Base-by-base conservation (phyloP, 2,329 filamentous ascomycete genomes). In the Alternaria rosae region DNA sequence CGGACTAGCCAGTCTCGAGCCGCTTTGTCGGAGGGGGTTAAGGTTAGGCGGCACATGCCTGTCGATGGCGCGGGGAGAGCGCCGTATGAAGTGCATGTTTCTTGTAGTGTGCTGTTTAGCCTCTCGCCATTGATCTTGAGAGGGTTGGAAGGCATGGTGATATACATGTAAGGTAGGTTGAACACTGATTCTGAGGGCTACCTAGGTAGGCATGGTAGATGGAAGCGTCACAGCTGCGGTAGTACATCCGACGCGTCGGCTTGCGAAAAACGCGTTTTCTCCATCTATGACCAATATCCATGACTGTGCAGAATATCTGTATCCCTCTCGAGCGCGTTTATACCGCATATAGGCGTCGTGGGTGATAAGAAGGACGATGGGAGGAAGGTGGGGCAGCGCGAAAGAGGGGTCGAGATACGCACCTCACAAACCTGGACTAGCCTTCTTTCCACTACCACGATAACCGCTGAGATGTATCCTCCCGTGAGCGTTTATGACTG, bases 21-120 rank as follows among this genome's bases (percentile, higher is more conserved):
- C 13, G 68, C 44, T 54, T 76, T 75, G 42, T 77, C 74, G 32
- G 74, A 73, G 21, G 60, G 54, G 9, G 67, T 76, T 12, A 94
- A 82, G 2, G 91, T 82, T 1, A 94, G 85, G 2, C 92, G 88
- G 38, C 87, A 86, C 91, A 94, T 94, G 62, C 92, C 92, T 0
- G 89, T 91, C 51, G 70, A 70, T 5, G 62, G 69, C 10, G 69
- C 61, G 6, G 67, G 54, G 4, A 74, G 61, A 25, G 73, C 73
- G 8, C 72, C 73, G 68, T 73, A 73, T 65, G 60, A 59, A 13
- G 73, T 66, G 59, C 74, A 76, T 10, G 73, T 76, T 10, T 64
- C 62, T 48, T 76, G 71, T 1, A 74, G 54, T 1, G 67, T 76
- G 20, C 47, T 48, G 23, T 74, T 75, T 8, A 75, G 59, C 9